Conservation (phyloP, 495 filamentous ascomycete genomes). For the Aspergillus olivimuriae region DNA sequence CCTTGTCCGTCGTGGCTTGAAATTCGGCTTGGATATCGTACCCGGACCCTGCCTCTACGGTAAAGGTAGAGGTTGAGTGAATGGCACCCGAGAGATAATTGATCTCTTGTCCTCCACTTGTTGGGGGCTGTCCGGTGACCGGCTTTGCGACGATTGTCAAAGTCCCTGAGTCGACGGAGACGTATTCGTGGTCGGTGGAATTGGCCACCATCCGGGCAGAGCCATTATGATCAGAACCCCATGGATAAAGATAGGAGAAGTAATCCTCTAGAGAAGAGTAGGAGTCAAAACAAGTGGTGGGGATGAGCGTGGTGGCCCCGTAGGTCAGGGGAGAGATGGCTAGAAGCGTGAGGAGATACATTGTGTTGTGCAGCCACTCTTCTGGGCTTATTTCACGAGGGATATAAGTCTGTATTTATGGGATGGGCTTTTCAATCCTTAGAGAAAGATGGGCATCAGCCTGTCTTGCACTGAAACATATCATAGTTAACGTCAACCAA, state of each 20-base stretch:
- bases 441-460: no score
- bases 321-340: conserved; percentile 1
- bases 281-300: conserved; percentile 46
- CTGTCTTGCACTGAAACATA: no score
- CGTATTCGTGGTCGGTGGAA: conserved; percentile 46
- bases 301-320: conserved; percentile 42
- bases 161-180: conserved; percentile 31
- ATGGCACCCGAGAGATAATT: conserved; percentile 27
- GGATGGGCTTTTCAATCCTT: no score
- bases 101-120: conserved; percentile 47
- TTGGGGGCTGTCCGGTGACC: conserved; percentile 38
- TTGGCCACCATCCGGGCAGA: conserved; percentile 52
- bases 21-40: conserved; percentile 34
- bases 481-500: neutral
- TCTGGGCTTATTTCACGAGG: no score
- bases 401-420: no score
- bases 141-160: conserved; percentile 26
- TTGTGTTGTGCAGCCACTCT: no score
- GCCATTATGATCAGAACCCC: conserved; percentile 47
- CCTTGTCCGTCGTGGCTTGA: conserved; percentile 41
- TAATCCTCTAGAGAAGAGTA: conserved; percentile 43
- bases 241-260: conserved; percentile 48
- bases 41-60: conserved; percentile 16
- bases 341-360: conserved; percentile 5
- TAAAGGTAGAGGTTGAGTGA: conserved; percentile 17